These are phyloP conservation scores for Auricularia cornea DNA, from an alignment of 768 basidiomycete genomes.

Conservation along the genomic window DNA sequence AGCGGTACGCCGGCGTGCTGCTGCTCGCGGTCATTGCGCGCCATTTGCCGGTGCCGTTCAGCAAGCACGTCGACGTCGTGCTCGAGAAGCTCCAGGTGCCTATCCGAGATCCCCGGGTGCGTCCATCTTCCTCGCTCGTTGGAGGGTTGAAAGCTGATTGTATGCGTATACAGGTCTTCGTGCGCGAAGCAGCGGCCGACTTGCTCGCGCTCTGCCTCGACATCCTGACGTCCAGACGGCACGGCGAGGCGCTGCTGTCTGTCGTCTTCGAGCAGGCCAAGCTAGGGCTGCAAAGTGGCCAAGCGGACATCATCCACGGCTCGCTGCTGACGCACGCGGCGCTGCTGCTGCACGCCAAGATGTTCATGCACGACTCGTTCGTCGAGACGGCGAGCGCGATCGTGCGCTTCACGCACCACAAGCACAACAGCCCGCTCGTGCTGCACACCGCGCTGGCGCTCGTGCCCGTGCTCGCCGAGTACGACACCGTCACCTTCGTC, in stretches of 20 bases:
- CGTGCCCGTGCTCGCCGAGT: too few relatives aligned
- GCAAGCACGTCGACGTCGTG: too few relatives aligned
- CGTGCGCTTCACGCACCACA: constrained; percentile 75
- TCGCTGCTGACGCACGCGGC: too few relatives aligned
- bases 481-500: too few relatives aligned
- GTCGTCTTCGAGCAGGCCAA: too few relatives aligned
- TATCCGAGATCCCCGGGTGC: constrained; percentile 74
- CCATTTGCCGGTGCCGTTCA: too few relatives aligned
- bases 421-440: constrained; percentile 69
- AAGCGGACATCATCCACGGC: too few relatives aligned
- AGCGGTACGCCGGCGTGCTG: constrained; percentile 92
- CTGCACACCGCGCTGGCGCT: too few relatives aligned
- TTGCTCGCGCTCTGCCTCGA: constrained; percentile 88
- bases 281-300: too few relatives aligned
- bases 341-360: constrained; percentile 82
- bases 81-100: constrained; percentile 91
- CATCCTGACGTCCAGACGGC: constrained; percentile 49
- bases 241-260: constrained; percentile 26
- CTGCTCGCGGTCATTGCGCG: too few relatives aligned
- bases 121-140: constrained; percentile 7
- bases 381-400: constrained; percentile 84
- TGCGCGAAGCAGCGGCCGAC: constrained; percentile 89
- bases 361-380: constrained; percentile 88
- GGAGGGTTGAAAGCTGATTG: neutral
- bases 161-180: constrained; percentile 43